These are phyloP conservation scores for Phaseolus lunatus DNA, from an alignment of 306 rosid species.

Conservation along the genomic window DNA sequence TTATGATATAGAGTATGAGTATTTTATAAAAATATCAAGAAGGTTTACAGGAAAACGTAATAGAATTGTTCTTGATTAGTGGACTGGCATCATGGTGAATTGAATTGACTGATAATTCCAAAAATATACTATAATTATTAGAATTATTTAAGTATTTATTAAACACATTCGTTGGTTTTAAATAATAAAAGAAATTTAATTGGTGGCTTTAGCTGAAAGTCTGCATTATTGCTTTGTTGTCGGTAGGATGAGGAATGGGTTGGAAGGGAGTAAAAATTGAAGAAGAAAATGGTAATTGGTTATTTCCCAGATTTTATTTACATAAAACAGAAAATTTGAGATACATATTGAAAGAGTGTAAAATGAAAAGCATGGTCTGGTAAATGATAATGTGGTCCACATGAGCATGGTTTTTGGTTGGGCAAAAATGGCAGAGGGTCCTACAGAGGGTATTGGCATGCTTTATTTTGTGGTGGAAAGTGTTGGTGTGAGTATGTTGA, in stretches of 20 bases:
- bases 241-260: slow-evolving; percentile 10
- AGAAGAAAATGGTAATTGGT: not conserved
- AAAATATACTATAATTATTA: too few relatives aligned
- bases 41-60: too few relatives aligned
- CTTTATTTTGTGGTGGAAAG: slow-evolving; percentile 33
- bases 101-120: too few relatives aligned
- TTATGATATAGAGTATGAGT: too few relatives aligned
- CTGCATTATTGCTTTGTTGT: slow-evolving; percentile 1
- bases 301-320: not conserved
- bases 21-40: too few relatives aligned
- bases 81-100: too few relatives aligned
- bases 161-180: too few relatives aligned
- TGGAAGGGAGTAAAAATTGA: not conserved
- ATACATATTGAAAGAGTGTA: not conserved
- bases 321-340: not conserved
- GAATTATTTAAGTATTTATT: too few relatives aligned
- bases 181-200: not conserved
- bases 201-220: slow-evolving; percentile 20
- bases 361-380: slow-evolving; percentile 9
- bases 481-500: slow-evolving; percentile 9
- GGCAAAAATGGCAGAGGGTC: slow-evolving; percentile 19
- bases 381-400: slow-evolving; percentile 39
- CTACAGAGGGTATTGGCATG: not conserved
- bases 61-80: too few relatives aligned
- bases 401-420: not conserved